phyloP scores from a whole-genome alignment of 768 basidiomycete species.

The Mycena maculata region DNA sequence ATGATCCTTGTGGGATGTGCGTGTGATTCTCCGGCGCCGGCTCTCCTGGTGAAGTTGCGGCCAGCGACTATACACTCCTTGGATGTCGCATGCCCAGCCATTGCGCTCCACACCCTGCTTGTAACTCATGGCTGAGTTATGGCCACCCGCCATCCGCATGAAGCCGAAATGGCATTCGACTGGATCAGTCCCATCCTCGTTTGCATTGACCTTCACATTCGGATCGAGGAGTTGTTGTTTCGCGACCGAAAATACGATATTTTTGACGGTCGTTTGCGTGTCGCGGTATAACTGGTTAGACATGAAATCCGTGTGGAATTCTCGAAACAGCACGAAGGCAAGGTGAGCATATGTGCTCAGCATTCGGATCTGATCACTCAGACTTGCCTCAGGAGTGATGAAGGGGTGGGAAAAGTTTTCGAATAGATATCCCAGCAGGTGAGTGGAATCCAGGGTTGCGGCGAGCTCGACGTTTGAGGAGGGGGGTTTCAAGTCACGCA shows the following conservation, averaged over 20 bases:
- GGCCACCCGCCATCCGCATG: conserved; percentile 25
- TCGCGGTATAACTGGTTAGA: conserved; percentile 29
- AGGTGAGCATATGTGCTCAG: conserved; percentile 19
- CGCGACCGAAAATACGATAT: conserved; percentile 14
- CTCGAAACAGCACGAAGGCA: conserved; percentile 14
- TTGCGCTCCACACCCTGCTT: conserved; percentile 8
- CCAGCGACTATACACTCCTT: background rate
- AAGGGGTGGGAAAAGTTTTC: background rate
- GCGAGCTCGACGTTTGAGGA: background rate
- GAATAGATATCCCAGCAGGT: background rate
- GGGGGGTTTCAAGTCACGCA: background rate
- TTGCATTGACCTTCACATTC: background rate
- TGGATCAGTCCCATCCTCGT: conserved; percentile 39
- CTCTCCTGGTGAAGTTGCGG: background rate
- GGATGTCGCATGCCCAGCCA: conserved; percentile 12
- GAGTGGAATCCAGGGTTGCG: background rate
- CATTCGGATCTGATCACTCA: conserved; percentile 3
- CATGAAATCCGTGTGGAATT: conserved; percentile 10
- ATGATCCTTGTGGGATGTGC: conserved; percentile 9
- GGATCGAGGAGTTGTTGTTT: conserved; percentile 13
- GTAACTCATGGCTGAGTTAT: conserved; percentile 10
- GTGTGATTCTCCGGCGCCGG: conserved; percentile 1
- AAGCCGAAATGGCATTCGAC: conserved; percentile 44
- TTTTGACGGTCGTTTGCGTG: conserved; percentile 4
- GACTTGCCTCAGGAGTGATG: background rate